Evolutionary conservation across 169 alveolate genomes (phyloP).

Genomic region (Ichthyophthirius multifiliis): DNA sequence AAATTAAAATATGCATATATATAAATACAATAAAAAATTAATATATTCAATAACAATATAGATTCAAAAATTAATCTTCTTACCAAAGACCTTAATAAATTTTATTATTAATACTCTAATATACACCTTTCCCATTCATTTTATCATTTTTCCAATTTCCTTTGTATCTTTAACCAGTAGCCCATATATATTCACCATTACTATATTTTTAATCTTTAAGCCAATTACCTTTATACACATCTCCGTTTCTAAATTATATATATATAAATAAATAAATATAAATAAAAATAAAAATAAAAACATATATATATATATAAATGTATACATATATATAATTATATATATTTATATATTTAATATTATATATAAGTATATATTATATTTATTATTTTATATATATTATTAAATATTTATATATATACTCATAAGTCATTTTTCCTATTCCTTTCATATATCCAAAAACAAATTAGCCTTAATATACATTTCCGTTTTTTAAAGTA

Average conservation of each 20-base stretch:
- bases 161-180: not conserved
- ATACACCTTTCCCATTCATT: conserved; percentile 10
- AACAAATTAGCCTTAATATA: not conserved
- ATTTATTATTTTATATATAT: not conserved
- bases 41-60: no score
- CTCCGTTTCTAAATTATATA: not conserved
- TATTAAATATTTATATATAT: not conserved
- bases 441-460: not conserved
- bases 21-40: no score
- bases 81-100: no score
- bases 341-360: no score
- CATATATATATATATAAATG: no score
- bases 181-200: conserved; percentile 7
- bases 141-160: conserved; percentile 10
- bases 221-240: conserved; percentile 11
- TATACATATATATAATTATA: no score
- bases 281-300: no score
- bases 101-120: not conserved
- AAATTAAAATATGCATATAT: no score
- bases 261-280: no score
- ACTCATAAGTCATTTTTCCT: conserved; percentile 11
- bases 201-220: conserved; percentile 1
- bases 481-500: not conserved
- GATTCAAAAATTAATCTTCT: no score
- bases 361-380: not conserved